phyloP scores from a whole-genome alignment of 108 stramenopile genomes.

The Pelagomonas calceolata region DNA sequence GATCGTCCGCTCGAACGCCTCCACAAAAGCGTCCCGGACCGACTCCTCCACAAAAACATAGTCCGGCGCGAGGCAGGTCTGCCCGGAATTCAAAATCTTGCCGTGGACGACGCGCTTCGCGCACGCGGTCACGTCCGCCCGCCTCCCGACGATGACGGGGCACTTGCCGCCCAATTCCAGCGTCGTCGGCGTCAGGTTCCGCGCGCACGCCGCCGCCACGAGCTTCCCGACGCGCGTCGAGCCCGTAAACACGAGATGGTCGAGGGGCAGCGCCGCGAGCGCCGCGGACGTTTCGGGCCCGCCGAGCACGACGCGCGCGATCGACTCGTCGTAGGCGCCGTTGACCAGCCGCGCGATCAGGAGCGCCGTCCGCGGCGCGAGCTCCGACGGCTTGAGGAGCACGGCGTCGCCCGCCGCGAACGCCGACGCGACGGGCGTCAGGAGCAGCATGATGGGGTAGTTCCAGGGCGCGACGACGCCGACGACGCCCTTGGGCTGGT shows the following conservation, averaged over 20 bases:
- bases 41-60: conserved; percentile 21
- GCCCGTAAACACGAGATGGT: conserved; percentile 37
- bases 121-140: background rate
- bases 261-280: too few relatives aligned
- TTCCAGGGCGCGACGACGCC: conserved; percentile 80
- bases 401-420: conserved; percentile 36
- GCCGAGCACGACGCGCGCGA: too few relatives aligned
- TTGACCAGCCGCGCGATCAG: too few relatives aligned
- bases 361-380: background rate
- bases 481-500: conserved; percentile 86
- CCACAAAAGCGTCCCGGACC: conserved; percentile 5
- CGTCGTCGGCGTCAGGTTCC: conserved; percentile 13
- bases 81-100: conserved; percentile 38
- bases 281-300: too few relatives aligned
- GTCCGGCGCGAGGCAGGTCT: conserved; percentile 50
- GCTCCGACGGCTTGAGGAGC: conserved; percentile 42
- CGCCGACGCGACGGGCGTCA: conserved; percentile 34
- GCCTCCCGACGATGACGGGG: background rate
- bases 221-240: conserved; percentile 16
- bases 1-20: background rate
- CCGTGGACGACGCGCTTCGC: conserved; percentile 4
- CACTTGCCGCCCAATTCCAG: conserved; percentile 14
- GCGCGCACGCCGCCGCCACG: conserved; percentile 12
- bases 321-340: too few relatives aligned
- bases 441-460: conserved; percentile 32